Percentiles rank a stretch among this genome's conserved stretches.
phyloP scores from a whole-genome alignment of 192 early-diverging fungal genomes.

The Glomus cerebriforme region DNA sequence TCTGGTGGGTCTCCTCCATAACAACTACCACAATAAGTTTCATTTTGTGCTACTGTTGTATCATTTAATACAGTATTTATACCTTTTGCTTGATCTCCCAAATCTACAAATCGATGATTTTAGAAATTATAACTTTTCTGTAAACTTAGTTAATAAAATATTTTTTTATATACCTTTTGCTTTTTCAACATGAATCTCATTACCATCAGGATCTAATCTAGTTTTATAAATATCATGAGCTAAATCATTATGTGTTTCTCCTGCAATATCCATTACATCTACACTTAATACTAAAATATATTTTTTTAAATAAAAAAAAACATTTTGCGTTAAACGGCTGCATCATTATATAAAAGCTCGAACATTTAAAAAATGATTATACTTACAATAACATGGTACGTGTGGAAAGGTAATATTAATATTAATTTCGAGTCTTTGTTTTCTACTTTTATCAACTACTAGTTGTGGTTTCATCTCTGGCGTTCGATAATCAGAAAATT shows the following conservation, averaged over 20 bases:
- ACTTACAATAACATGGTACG: conserved; percentile 84
- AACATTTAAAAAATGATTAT: neutral
- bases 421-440: conserved; percentile 88
- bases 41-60: conserved; percentile 31
- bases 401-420: conserved; percentile 90
- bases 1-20: conserved; percentile 73
- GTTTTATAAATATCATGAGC: conserved; percentile 81
- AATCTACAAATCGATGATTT: conserved; percentile 40
- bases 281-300: conserved; percentile 71
- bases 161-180: conserved; percentile 47
- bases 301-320: conserved; percentile 1
- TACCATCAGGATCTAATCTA: conserved; percentile 68
- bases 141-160: neutral
- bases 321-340: neutral
- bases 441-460: conserved; percentile 80
- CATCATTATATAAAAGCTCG: neutral
- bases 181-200: conserved; percentile 60
- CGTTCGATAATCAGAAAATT: conserved; percentile 79
- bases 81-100: conserved; percentile 53
- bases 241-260: conserved; percentile 80
- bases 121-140: neutral
- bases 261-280: conserved; percentile 94
- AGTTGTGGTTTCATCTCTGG: conserved; percentile 71
- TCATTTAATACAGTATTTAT: conserved; percentile 23
- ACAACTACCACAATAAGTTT: conserved; percentile 82